These are phyloP conservation scores for Tothia fuscella DNA, from an alignment of 2,329 filamentous ascomycete species.

Conservation along the genomic window DNA sequence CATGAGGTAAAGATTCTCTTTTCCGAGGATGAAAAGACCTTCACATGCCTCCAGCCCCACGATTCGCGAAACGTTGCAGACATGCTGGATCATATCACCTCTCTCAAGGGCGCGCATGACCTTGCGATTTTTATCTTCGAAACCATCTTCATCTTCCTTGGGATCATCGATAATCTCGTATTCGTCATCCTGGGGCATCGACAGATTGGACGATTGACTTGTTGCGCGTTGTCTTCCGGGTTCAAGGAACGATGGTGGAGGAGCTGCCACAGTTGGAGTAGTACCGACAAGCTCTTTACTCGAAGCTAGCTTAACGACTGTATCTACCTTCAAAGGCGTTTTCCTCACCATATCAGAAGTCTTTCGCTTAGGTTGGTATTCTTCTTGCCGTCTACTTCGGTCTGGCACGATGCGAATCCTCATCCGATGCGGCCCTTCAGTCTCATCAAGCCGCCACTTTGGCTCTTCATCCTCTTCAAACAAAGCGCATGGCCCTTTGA, in stretches of 20 bases:
- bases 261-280: constrained; percentile 6
- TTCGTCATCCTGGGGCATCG: constrained; percentile 55
- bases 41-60: constrained; percentile 89
- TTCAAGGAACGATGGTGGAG: constrained; percentile 14
- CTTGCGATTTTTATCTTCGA: constrained; percentile 96
- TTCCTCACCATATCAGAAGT: constrained; percentile 40
- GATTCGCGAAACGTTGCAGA: constrained; percentile 91
- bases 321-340: constrained; percentile 32
- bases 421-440: constrained; percentile 92
- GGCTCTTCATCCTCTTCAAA: constrained; percentile 52
- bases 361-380: constrained; percentile 77
- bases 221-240: constrained; percentile 23
- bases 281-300: constrained; percentile 17
- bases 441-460: constrained; percentile 91
- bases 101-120: constrained; percentile 89
- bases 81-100: constrained; percentile 82
- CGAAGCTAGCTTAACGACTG: constrained; percentile 25
- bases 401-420: constrained; percentile 77
- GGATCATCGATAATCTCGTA: constrained; percentile 95
- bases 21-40: constrained; percentile 84
- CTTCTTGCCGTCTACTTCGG: constrained; percentile 51
- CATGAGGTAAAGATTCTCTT: constrained; percentile 83
- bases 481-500: constrained; percentile 69
- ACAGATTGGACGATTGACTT: constrained; percentile 26
- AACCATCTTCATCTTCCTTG: constrained; percentile 69